phyloP scores from a whole-genome alignment of 306 rosid species.

The Glycine soja region DNA sequence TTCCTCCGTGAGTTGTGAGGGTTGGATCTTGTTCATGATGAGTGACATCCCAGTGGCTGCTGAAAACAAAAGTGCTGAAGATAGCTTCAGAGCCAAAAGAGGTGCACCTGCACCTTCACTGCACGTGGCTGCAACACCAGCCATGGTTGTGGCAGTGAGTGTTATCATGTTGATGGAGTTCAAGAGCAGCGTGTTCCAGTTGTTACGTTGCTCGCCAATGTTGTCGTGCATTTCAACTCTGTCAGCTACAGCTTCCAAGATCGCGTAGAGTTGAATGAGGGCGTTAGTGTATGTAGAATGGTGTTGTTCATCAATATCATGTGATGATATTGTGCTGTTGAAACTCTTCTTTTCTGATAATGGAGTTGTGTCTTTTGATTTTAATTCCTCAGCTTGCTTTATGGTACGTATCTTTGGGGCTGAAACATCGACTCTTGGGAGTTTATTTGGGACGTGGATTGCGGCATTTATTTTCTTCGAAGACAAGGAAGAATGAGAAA shows the following conservation, averaged over 20 bases:
- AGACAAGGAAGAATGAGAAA: slow-evolving; percentile 11
- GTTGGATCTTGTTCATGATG: slow-evolving; percentile 76
- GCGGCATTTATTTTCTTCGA: slow-evolving; percentile 24
- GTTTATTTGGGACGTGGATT: slow-evolving; percentile 16
- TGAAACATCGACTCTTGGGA: slow-evolving; percentile 27
- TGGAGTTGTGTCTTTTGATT: slow-evolving; percentile 22
- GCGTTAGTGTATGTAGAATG: slow-evolving; percentile 10
- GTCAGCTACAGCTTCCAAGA: slow-evolving; percentile 64
- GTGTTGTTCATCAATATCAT: not conserved
- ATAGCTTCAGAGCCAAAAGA: slow-evolving; percentile 59
- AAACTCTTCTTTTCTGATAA: not conserved
- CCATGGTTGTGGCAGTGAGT: slow-evolving; percentile 70
- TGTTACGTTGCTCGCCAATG: slow-evolving; percentile 67
- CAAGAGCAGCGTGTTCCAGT: slow-evolving; percentile 72
- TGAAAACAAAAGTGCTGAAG: slow-evolving; percentile 63
- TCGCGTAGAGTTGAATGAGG: slow-evolving; percentile 53
- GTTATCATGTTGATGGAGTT: slow-evolving; percentile 83
- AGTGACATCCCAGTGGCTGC: slow-evolving; percentile 73
- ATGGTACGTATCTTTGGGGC: slow-evolving; percentile 12
- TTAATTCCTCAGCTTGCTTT: slow-evolving; percentile 35
- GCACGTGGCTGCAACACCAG: slow-evolving; percentile 60
- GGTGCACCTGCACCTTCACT: slow-evolving; percentile 36
- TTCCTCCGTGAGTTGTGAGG: slow-evolving; percentile 87
- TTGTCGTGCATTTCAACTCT: slow-evolving; percentile 77
- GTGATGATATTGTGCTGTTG: not conserved